These are phyloP conservation scores for Adansonia digitata DNA, from an alignment of 345 rosid species.

Conservation along the genomic window DNA sequence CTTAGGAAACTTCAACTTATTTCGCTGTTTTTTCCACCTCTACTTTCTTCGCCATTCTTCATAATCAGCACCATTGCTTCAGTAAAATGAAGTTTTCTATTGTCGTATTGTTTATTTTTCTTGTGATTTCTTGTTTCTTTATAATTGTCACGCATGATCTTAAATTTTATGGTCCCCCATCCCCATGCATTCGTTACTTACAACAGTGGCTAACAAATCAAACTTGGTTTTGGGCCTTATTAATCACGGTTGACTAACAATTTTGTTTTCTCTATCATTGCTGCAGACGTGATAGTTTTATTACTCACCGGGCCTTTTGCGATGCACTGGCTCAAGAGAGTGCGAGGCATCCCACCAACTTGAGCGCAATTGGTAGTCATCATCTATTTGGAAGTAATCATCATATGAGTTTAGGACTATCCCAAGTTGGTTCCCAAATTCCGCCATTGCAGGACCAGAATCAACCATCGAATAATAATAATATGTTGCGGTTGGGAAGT, in stretches of 20 bases:
- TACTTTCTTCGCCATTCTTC: too few species aligned
- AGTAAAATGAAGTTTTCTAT: not conserved
- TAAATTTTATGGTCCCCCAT: not conserved
- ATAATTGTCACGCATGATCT: not conserved
- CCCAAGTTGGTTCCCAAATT: slow-evolving; percentile 46
- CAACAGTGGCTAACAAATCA: not conserved
- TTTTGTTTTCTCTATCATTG: not conserved
- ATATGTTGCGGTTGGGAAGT: slow-evolving; percentile 46
- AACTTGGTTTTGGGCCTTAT: not conserved
- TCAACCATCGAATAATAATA: slow-evolving; percentile 30
- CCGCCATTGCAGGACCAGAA: slow-evolving; percentile 33
- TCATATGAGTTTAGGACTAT: slow-evolving; percentile 34
- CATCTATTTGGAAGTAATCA: slow-evolving; percentile 43
- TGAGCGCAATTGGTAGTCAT: slow-evolving; percentile 42
- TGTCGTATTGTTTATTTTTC: not conserved
- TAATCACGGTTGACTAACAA: not conserved
- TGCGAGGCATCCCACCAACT: slow-evolving; percentile 54
- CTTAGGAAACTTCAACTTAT: not conserved
- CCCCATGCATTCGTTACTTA: not conserved
- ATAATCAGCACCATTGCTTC: not conserved
- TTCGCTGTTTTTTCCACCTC: not conserved
- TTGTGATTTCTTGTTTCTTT: not conserved
- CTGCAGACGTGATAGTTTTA: slow-evolving; percentile 81
- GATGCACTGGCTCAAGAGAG: slow-evolving; percentile 80
- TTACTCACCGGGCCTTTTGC: slow-evolving; percentile 85